Base-by-base conservation (phyloP, 108 stramenopile genomes). In the Aurantiochytrium sp. region DNA sequence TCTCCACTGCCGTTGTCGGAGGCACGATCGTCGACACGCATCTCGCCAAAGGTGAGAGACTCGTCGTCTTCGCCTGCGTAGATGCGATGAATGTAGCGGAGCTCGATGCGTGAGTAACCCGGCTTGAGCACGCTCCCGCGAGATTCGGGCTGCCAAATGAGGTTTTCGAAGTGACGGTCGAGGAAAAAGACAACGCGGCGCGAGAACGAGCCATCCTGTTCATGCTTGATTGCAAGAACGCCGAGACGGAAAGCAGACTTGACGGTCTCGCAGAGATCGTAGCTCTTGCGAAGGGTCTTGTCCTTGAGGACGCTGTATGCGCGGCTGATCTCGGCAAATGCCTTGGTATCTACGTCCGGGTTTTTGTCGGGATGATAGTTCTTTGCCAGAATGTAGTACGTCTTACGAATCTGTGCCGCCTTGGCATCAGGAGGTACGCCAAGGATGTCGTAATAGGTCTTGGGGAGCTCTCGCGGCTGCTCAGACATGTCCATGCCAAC, bases 341-440 rank as follows among this genome's bases (percentile, higher is more conserved):
- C 95, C 23, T 94, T 95, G 60, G 93, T 87, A 60, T 94, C 92
- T 57, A 95, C 94, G 59, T 89, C 87, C 19, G 58, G 90, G 57
- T 94, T 92, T 59, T 91, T 95, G 89, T 98, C 97, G 0, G 98
- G 98, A 88, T 98, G 98, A 72, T 94, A 96, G 88, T 97, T 96
- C 71, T 96, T 88, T 25, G 98, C 97, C 58, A 96, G 73, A 58
- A 96, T 49, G 89, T 97, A 96, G 89, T 99, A 99, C 59, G 96
- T 93, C 88, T 97, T 95, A 88, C 97, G 97, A 58, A 99, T 97
- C 58, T 92, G 93, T 5, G 91, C 90, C 42, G 94, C 92, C 10
- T 94, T 92, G 12, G 96, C 96, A 57, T 93, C 94, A 8, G 95
- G 90, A 18, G 90, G 89, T 58, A 98, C 93, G 59, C 95, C 96